These are phyloP conservation scores for Carpinus fangiana DNA, from an alignment of 306 rosid species.

Conservation along the genomic window DNA sequence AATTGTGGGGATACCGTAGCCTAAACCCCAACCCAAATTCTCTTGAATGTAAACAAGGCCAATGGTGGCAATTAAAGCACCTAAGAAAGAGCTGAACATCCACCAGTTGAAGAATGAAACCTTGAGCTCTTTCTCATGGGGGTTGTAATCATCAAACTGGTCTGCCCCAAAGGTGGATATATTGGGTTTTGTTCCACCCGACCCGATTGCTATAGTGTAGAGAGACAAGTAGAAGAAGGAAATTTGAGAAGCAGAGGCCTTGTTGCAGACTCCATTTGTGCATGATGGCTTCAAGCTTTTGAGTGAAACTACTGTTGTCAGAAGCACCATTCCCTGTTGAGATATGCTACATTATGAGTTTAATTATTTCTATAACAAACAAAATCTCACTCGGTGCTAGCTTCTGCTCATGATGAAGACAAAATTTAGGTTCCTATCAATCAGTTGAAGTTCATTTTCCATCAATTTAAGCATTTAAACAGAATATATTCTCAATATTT, in stretches of 20 bases:
- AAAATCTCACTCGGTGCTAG: neutral
- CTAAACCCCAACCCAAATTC: constrained; percentile 75
- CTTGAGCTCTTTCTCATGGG: constrained; percentile 48
- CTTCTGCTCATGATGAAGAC: neutral
- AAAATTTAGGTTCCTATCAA: constrained; percentile 18
- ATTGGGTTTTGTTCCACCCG: constrained; percentile 72
- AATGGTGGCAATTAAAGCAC: constrained; percentile 56
- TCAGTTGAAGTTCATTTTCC: constrained; percentile 21
- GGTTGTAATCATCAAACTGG: constrained; percentile 70
- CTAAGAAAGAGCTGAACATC: constrained; percentile 63
- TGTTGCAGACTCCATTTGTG: constrained; percentile 49
- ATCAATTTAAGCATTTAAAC: constrained; percentile 23
- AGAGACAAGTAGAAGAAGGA: constrained; percentile 56
- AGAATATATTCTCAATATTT: neutral
- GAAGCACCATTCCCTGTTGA: constrained; percentile 49
- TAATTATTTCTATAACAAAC: no score
- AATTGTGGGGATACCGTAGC: constrained; percentile 58
- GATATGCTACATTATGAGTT: neutral
- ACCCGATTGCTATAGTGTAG: constrained; percentile 64
- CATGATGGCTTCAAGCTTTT: constrained; percentile 52
- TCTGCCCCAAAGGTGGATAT: constrained; percentile 82
- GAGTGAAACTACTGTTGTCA: constrained; percentile 58
- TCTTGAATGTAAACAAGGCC: constrained; percentile 76
- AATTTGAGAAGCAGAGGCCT: constrained; percentile 40
- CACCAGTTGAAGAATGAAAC: constrained; percentile 89